phyloP scores from a whole-genome alignment of 116 monocot genomes.

The Posidonia oceanica region DNA sequence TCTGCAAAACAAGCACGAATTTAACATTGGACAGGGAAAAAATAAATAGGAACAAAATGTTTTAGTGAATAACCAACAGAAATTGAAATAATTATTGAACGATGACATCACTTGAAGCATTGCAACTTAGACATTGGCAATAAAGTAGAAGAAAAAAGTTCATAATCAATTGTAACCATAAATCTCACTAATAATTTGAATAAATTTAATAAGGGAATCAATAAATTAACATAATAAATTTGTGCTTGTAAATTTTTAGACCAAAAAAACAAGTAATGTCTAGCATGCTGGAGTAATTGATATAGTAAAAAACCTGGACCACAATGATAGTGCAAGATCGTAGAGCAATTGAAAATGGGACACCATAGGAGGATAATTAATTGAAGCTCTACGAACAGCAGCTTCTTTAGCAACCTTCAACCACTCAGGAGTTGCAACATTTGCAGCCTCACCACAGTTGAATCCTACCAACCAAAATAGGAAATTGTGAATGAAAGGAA shows the following conservation, averaged over 20 bases:
- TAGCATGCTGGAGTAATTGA: not conserved
- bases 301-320: slow-evolving; percentile 37
- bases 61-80: not conserved
- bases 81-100: too few relatives aligned
- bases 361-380: slow-evolving; percentile 75
- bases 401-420: slow-evolving; percentile 82
- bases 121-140: too few relatives aligned
- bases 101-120: too few relatives aligned
- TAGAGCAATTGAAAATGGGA: slow-evolving; percentile 88
- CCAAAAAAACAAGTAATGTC: not conserved
- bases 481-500: not conserved
- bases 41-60: not conserved
- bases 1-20: slow-evolving; percentile 10
- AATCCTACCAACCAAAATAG: slow-evolving; percentile 18
- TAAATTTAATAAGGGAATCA: not conserved
- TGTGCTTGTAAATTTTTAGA: not conserved
- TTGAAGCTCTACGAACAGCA: slow-evolving; percentile 77
- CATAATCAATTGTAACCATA: not conserved
- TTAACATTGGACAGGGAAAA: not conserved
- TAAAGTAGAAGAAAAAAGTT: not conserved
- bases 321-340: slow-evolving; percentile 52
- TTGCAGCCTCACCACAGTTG: slow-evolving; percentile 84
- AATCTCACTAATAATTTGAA: not conserved
- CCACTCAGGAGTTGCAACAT: slow-evolving; percentile 90
- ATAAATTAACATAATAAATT: not conserved